Percentiles rank a stretch among this genome's conserved stretches.
Evolutionary conservation across 352 stramenopile species (phyloP).

Genomic region (Globisporangium canariense): DNA sequence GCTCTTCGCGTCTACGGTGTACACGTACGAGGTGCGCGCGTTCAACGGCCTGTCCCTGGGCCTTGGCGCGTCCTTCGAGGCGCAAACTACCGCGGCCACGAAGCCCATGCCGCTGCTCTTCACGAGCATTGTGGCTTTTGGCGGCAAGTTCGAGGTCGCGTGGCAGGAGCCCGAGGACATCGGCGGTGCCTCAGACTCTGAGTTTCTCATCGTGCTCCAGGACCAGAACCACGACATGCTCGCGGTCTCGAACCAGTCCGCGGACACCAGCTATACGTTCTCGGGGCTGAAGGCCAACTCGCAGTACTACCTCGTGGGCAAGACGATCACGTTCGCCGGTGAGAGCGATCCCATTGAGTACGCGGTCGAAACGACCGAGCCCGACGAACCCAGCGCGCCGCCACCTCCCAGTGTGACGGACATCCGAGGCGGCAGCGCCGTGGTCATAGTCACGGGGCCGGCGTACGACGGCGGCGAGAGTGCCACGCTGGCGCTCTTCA

Average conservation of each 20-base stretch:
- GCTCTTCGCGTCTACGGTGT: constrained; percentile 27
- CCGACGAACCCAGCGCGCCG: constrained; percentile 23
- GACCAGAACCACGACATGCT: neutral
- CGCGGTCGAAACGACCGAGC: constrained; percentile 15
- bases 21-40: constrained; percentile 39
- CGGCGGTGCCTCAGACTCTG: constrained; percentile 32
- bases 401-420: constrained; percentile 15
- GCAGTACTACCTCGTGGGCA: constrained; percentile 24
- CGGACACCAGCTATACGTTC: constrained; percentile 17
- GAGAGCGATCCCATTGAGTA: constrained; percentile 17
- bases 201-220: constrained; percentile 21
- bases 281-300: constrained; percentile 20
- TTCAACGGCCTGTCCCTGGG: constrained; percentile 42
- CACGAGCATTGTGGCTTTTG: constrained; percentile 22
- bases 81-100: constrained; percentile 23
- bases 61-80: neutral
- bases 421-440: constrained; percentile 27
- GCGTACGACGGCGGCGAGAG: constrained; percentile 41
- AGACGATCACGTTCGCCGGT: constrained; percentile 20
- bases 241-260: neutral
- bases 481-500: constrained; percentile 32
- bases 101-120: constrained; percentile 27
- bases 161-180: constrained; percentile 39
- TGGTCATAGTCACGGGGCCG: constrained; percentile 18
- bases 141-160: constrained; percentile 39